A percentile compares a stretch with the other conserved stretches of the same genome.
These are phyloP conservation scores for Hawksworthiomyces lignivorus DNA, from an alignment of 2,329 filamentous ascomycete genomes.

Conservation along the genomic window DNA sequence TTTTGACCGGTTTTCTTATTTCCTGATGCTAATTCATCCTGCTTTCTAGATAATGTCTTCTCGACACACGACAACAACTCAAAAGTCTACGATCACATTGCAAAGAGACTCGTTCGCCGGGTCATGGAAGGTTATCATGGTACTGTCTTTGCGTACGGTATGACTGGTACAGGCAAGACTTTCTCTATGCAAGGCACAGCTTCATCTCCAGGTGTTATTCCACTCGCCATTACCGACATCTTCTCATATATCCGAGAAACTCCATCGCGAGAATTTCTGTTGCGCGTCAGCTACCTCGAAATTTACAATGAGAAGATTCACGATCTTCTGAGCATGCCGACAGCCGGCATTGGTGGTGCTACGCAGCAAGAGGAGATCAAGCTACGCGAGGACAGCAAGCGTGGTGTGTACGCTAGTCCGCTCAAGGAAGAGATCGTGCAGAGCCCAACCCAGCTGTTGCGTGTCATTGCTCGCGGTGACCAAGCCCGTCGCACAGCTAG, in stretches of 20 bases:
- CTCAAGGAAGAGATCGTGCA: constrained; percentile 98
- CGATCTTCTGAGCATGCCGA: constrained; percentile 75
- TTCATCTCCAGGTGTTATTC: constrained; percentile 91
- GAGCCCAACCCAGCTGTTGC: constrained; percentile 86
- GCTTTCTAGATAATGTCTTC: constrained; percentile 80
- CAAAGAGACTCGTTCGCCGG: constrained; percentile 85
- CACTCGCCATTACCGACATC: constrained; percentile 94
- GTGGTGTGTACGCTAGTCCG: constrained; percentile 92
- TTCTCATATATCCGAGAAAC: constrained; percentile 99
- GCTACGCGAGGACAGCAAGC: constrained; percentile 88
- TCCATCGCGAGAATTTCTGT: constrained; percentile 83
- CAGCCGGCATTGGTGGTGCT: constrained; percentile 46
- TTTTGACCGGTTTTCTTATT: background rate
- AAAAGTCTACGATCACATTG: constrained; percentile 87
- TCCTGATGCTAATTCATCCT: too few species aligned
- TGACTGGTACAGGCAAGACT: constrained; percentile 98
- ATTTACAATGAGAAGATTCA: constrained; percentile 99
- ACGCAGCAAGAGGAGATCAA: constrained; percentile 85
- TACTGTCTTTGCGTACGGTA: constrained; percentile 96
- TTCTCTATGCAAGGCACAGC: constrained; percentile 99
- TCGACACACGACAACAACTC: constrained; percentile 88
- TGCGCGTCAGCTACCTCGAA: constrained; percentile 95
- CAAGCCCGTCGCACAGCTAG: constrained; percentile 83
- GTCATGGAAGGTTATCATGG: constrained; percentile 99
- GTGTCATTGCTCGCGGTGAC: constrained; percentile 92